Percentiles rank a stretch among this genome's conserved stretches.
phyloP scores from a whole-genome alignment of 768 basidiomycete genomes.

The Tulasnella sp. region DNA sequence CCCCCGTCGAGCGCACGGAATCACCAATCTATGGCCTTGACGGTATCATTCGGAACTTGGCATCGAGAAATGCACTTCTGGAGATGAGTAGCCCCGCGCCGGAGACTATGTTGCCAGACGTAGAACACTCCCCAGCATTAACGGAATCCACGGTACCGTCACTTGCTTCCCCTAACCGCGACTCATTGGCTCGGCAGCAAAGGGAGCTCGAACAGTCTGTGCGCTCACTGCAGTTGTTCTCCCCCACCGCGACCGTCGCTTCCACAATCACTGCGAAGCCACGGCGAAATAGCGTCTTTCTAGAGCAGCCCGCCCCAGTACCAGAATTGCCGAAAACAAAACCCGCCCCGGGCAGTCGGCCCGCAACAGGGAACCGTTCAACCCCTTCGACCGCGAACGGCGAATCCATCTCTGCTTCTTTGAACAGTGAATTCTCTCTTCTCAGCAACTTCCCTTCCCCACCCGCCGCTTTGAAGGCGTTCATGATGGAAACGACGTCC shows the following conservation, averaged over 20 bases:
- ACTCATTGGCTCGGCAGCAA: too few species aligned
- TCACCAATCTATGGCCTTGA: constrained; percentile 39
- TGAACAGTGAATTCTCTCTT: constrained; percentile 47
- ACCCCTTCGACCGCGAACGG: constrained; percentile 1
- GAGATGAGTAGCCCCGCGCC: neutral
- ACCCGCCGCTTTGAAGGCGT: constrained; percentile 31
- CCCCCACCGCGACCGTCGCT: too few species aligned
- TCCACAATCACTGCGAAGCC: too few species aligned
- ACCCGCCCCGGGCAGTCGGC: constrained; percentile 13
- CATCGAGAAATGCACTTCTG: neutral
- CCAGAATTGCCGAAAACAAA: too few species aligned
- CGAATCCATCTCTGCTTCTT: constrained; percentile 18
- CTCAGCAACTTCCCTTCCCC: constrained; percentile 49
- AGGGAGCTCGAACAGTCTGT: too few species aligned
- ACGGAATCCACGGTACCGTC: too few species aligned
- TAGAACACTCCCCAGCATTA: too few species aligned
- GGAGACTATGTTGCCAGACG: too few species aligned
- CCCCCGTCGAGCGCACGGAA: constrained; percentile 21
- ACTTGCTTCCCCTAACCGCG: too few species aligned
- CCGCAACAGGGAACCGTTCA: constrained; percentile 37
- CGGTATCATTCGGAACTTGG: constrained; percentile 25
- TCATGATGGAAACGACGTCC: neutral
- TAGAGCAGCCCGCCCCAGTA: too few species aligned
- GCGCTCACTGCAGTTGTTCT: too few species aligned
- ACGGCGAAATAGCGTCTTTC: too few species aligned